Conservation (phyloP, 73 alveolate species). For the Uronychia binucleata region DNA sequence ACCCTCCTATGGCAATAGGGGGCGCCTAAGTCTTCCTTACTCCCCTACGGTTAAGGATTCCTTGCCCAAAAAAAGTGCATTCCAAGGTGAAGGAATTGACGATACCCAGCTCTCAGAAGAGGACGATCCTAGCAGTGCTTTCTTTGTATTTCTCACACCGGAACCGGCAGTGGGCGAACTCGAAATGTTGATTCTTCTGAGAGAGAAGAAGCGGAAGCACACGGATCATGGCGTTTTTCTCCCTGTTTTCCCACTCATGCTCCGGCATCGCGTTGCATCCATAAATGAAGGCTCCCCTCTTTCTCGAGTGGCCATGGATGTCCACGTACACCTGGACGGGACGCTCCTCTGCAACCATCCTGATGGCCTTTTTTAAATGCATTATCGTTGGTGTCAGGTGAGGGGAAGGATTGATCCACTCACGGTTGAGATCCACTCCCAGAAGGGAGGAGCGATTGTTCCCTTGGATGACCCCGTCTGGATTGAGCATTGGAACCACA, state of each 20-base stretch:
- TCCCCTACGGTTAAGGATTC: too few relatives aligned
- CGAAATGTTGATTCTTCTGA: conserved; percentile 32
- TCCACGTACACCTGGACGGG: conserved; percentile 73
- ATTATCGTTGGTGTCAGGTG: conserved; percentile 77
- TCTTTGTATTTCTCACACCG: conserved; percentile 58
- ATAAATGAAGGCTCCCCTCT: conserved; percentile 80
- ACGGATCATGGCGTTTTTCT: conserved; percentile 49
- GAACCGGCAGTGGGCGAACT: conserved; percentile 49
- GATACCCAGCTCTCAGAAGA: conserved; percentile 51
- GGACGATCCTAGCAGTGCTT: conserved; percentile 56
- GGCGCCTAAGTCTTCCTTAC: not conserved
- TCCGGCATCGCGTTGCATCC: conserved; percentile 41
- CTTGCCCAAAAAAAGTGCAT: conserved; percentile 54
- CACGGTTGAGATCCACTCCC: conserved; percentile 87
- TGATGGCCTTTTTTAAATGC: conserved; percentile 72
- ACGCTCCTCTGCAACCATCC: conserved; percentile 75
- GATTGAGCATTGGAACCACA: conserved; percentile 87
- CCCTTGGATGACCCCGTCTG: conserved; percentile 89
- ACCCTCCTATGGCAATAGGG: not conserved
- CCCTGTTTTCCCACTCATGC: conserved; percentile 54
- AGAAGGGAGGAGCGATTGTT: conserved; percentile 82
- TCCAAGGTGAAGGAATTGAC: conserved; percentile 59
- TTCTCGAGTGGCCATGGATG: conserved; percentile 88
- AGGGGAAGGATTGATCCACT: conserved; percentile 78
- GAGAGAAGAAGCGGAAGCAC: conserved; percentile 46